These are phyloP conservation scores for Eucalyptus shirleyi DNA, from an alignment of 345 rosid genomes.

Conservation along the genomic window DNA sequence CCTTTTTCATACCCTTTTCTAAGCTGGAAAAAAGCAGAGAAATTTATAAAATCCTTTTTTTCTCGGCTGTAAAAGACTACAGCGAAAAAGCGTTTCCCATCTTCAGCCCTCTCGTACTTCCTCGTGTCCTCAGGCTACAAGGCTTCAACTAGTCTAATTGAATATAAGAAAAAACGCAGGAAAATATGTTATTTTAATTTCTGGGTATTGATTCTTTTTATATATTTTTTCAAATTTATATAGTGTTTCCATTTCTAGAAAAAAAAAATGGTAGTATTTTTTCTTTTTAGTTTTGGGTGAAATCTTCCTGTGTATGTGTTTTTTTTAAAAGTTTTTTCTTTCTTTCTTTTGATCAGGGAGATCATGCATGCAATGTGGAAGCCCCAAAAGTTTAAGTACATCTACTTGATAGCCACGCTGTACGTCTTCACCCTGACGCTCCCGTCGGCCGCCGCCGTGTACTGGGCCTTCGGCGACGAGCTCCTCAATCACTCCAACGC, in stretches of 20 bases:
- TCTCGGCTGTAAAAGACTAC: neutral
- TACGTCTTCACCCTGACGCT: constrained; percentile 93
- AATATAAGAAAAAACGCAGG: neutral
- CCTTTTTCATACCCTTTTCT: neutral
- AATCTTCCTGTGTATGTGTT: neutral
- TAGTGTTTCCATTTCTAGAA: neutral
- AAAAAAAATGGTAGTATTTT: neutral
- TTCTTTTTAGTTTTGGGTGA: neutral
- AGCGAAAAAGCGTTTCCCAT: neutral
- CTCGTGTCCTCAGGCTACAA: neutral
- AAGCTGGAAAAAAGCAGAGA: neutral
- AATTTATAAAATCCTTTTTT: neutral
- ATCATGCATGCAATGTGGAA: constrained; percentile 99
- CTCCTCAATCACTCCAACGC: constrained; percentile 90
- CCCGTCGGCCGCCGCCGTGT: constrained; percentile 88
- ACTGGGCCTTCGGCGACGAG: constrained; percentile 96
- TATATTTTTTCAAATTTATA: neutral
- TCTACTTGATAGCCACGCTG: constrained; percentile 84
- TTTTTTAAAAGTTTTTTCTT: no score
- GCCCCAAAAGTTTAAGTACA: constrained; percentile 94
- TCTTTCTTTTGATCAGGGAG: constrained; percentile 11
- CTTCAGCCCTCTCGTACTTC: neutral
- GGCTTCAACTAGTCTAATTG: neutral
- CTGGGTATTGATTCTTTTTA: neutral
- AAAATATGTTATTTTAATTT: neutral